Conservation (phyloP, 306 rosid genomes). For the Dalbergia oliveri region DNA sequence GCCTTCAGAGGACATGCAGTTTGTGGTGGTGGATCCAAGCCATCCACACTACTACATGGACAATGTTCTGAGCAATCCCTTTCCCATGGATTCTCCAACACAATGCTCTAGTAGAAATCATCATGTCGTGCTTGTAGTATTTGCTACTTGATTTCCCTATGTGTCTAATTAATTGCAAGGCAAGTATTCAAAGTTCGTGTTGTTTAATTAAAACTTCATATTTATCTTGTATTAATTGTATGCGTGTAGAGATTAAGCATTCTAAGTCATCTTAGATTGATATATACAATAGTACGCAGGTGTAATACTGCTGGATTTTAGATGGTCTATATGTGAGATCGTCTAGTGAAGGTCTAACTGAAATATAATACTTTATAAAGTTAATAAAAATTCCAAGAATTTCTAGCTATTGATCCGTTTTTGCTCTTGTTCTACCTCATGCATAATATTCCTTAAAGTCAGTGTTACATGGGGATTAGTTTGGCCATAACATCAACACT, state of each 20-base stretch:
- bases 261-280: conserved; percentile 16
- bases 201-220: conserved; percentile 11
- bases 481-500: too few relatives aligned
- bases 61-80: conserved; percentile 64
- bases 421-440: neutral
- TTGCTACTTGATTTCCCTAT: neutral
- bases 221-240: conserved; percentile 1
- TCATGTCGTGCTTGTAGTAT: neutral
- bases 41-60: conserved; percentile 93
- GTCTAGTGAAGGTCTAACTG: neutral
- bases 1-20: conserved; percentile 98
- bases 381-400: neutral
- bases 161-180: neutral
- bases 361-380: neutral
- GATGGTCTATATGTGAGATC: neutral
- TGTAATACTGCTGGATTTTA: neutral
- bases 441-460: neutral
- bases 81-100: conserved; percentile 78
- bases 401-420: neutral
- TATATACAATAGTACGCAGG: neutral
- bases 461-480: too few relatives aligned
- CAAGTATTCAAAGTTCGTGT: neutral
- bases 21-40: conserved; percentile 88
- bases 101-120: conserved; percentile 57
- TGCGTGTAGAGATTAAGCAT: conserved; percentile 8